phyloP scores from a whole-genome alignment of 2,329 filamentous ascomycete genomes.

The Leptodontidium sp. region DNA sequence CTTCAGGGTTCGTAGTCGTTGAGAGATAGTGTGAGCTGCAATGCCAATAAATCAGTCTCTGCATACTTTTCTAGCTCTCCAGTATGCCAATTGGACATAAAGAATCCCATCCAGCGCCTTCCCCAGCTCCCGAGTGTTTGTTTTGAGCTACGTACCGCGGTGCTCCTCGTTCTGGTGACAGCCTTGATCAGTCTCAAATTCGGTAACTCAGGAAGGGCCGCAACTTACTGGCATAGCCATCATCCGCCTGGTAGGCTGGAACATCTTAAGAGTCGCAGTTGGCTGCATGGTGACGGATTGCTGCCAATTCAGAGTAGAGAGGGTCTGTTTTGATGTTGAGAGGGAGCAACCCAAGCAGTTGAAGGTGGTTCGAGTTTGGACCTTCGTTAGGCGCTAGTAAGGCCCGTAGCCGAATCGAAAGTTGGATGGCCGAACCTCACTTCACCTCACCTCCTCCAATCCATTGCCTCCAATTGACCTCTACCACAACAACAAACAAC shows the following conservation, averaged over 20 bases:
- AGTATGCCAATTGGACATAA: conserved; percentile 27
- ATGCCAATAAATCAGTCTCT: conserved; percentile 36
- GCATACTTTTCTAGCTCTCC: conserved; percentile 7
- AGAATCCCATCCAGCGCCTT: conserved; percentile 27
- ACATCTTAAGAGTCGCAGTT: conserved; percentile 71
- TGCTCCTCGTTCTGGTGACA: conserved; percentile 68
- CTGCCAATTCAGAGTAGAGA: conserved; percentile 31
- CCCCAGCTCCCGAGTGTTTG: conserved; percentile 11
- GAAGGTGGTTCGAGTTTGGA: conserved; percentile 32
- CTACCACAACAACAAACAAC: conserved; percentile 32
- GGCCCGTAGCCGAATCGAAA: conserved; percentile 43
- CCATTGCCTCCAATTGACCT: conserved; percentile 44
- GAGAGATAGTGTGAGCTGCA: conserved; percentile 93
- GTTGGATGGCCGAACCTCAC: conserved; percentile 31
- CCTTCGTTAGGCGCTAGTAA: conserved; percentile 44
- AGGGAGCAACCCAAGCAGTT: conserved; percentile 23
- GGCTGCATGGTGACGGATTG: conserved; percentile 49
- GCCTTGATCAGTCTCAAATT: conserved; percentile 44
- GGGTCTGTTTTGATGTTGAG: conserved; percentile 28
- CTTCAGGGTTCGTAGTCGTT: conserved; percentile 89
- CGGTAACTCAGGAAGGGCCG: conserved; percentile 6
- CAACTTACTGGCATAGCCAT: conserved; percentile 76
- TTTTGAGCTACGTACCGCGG: conserved; percentile 62
- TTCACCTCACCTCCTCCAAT: conserved; percentile 32
- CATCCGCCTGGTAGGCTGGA: conserved; percentile 71